Evolutionary conservation across 768 basidiomycete genomes (phyloP), one percentile per base, ranked within the genome.

Genomic region (Naematelia aurantialba): DNA sequence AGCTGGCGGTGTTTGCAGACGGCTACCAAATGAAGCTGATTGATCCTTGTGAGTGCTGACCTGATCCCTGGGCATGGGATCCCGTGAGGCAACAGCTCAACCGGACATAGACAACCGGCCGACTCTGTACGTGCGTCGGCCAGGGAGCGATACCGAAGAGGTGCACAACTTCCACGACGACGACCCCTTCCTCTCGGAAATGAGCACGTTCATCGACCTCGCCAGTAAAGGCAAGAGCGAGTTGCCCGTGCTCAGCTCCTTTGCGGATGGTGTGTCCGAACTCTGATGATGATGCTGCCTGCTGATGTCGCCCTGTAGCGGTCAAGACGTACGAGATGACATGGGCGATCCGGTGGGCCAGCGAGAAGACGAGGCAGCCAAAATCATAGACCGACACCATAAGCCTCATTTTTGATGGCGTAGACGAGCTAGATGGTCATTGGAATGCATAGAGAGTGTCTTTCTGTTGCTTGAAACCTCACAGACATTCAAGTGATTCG

Each of bases 1-100:
- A 92, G 79, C 80, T 94, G 45, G 91, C 92, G 74, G 85, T 92
- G 44, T 89, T 86, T 76, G 89, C 90, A 42, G 93, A 97, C 73
- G 93, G 93, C 3, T 93, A 91, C 78, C 84, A 65, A 45, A 49
- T 67, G 10, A 58, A 58, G 55, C 57, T 53, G 21, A 46, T 61
- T 14, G 42, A 47, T 44, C 62, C 30, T 12, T n/a, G n/a, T 54
- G 56, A 44, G 39, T 44, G n/a, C n/a, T 44, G 39, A n/a, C 11
- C n/a, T 44, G 39, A 44, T n/a, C 12, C 39, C 39, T n/a, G n/a
- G 39, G n/a, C n/a, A 44, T 44, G 39, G 27, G 27, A n/a, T 25
- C 11, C 50, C 25, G 50, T 25, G 14, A 26, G 24, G 12, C 21
- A 21, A 14, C 26, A 12, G 12, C 50, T 27, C 25, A 52, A 54